A percentile compares a stretch with the other conserved stretches of the same genome.
These are phyloP conservation scores for Clohesyomyces aquaticus DNA, from an alignment of 495 filamentous ascomycete genomes.

Conservation along the genomic window DNA sequence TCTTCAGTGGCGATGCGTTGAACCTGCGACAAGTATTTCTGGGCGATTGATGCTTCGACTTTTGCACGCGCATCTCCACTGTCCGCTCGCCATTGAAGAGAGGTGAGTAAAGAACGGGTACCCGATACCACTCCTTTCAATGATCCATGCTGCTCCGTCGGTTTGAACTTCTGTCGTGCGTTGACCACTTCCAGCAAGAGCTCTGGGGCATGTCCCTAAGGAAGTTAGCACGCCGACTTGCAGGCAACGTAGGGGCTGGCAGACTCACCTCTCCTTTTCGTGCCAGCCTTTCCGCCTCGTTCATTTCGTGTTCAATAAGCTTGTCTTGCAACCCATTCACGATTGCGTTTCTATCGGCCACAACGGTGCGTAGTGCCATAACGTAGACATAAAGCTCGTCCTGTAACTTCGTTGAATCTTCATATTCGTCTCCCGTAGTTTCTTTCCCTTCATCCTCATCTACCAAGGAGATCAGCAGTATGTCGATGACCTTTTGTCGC, in stretches of 20 bases:
- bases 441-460: constrained; percentile 77
- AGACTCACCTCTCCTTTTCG: neutral
- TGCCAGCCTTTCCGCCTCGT: constrained; percentile 60
- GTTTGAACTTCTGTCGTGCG: constrained; percentile 60
- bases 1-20: constrained; percentile 67
- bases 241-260: too few relatives aligned
- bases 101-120: constrained; percentile 64
- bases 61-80: constrained; percentile 64
- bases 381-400: constrained; percentile 85
- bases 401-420: constrained; percentile 81
- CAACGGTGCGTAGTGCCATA: constrained; percentile 69
- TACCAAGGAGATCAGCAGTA: constrained; percentile 74
- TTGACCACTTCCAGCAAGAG: constrained; percentile 66
- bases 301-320: constrained; percentile 79
- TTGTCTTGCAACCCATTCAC: constrained; percentile 74
- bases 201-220: constrained; percentile 76
- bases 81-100: constrained; percentile 64
- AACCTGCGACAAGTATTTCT: constrained; percentile 57
- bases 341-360: constrained; percentile 76
- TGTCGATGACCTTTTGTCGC: constrained; percentile 68
- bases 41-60: constrained; percentile 66
- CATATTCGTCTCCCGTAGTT: constrained; percentile 85
- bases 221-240: too few relatives aligned
- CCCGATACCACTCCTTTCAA: constrained; percentile 70
- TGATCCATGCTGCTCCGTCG: constrained; percentile 61